These are phyloP conservation scores for Friedmanniomyces simplex DNA, from an alignment of 495 filamentous ascomycete genomes.

Conservation along the genomic window DNA sequence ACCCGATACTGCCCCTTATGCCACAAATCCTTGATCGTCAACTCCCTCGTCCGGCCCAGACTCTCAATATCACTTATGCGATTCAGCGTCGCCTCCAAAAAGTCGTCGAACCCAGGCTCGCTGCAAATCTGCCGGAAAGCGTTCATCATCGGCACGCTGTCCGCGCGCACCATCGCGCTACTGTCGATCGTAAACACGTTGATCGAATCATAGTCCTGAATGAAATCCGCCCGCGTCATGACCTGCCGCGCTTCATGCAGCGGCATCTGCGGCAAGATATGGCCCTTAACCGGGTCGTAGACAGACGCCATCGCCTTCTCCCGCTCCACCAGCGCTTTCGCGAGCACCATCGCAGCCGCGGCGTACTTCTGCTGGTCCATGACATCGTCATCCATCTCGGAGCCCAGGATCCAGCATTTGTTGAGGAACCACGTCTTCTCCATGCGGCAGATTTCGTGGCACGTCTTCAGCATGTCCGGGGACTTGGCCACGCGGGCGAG, in stretches of 20 bases:
- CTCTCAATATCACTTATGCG: conserved; percentile 86
- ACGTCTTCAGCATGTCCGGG: conserved; percentile 62
- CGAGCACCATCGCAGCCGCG: conserved; percentile 88
- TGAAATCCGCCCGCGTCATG: conserved; percentile 95
- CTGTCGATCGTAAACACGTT: conserved; percentile 95
- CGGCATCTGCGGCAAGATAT: conserved; percentile 70
- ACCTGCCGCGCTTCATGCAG: conserved; percentile 78
- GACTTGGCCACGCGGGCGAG: conserved; percentile 79
- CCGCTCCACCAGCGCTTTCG: conserved; percentile 73
- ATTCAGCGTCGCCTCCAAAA: conserved; percentile 69
- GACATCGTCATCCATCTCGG: conserved; percentile 95
- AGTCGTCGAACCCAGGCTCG: conserved; percentile 62
- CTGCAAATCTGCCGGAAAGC: conserved; percentile 77
- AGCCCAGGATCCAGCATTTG: conserved; percentile 81
- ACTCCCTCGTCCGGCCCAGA: conserved; percentile 78
- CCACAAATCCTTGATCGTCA: conserved; percentile 79
- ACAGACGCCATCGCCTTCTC: conserved; percentile 55
- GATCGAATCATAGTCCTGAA: conserved; percentile 80
- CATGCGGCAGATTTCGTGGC: conserved; percentile 62
- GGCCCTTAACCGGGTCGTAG: conserved; percentile 55
- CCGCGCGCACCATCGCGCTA: conserved; percentile 76
- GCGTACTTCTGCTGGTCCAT: conserved; percentile 98
- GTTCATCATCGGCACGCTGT: conserved; percentile 90
- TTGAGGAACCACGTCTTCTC: conserved; percentile 95
- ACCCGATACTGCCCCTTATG: conserved; percentile 71